A percentile compares a stretch with the other conserved stretches of the same genome.
Evolutionary conservation across 768 basidiomycete species (phyloP).

Genomic region (Heimioporus sp.): DNA sequence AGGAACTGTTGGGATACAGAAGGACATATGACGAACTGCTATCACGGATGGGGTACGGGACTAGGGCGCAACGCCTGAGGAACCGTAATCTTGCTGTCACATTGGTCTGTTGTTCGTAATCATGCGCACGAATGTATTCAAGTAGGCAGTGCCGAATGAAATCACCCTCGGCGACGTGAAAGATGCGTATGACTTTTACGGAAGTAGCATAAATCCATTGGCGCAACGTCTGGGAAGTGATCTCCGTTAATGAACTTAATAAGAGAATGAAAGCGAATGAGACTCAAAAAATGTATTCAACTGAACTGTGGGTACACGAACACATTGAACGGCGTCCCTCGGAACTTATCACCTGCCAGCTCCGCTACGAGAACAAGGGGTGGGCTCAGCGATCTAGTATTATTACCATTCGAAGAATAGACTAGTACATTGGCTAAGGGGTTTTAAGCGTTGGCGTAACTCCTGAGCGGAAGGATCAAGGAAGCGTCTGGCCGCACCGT

Average conservation of each 20-base stretch:
- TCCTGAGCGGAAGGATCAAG: conserved; percentile 1
- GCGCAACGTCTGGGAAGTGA: neutral
- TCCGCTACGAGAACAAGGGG: neutral
- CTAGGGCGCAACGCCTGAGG: neutral
- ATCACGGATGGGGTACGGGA: neutral
- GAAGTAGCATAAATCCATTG: neutral
- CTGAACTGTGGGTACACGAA: neutral
- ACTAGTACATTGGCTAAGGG: neutral
- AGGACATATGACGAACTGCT: neutral
- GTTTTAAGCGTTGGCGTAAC: neutral
- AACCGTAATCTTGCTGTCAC: neutral
- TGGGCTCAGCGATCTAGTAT: no score
- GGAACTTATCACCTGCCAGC: neutral
- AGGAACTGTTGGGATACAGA: neutral
- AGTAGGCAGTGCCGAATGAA: neutral
- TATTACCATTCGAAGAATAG: neutral
- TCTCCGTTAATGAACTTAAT: conserved; percentile 1
- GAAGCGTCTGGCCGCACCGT: neutral
- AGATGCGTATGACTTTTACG: neutral
- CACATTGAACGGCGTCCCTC: neutral
- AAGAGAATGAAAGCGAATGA: neutral
- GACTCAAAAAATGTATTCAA: neutral
- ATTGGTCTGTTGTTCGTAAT: neutral
- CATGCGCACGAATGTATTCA: neutral
- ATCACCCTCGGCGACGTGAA: neutral